A percentile compares a stretch with the other conserved stretches of the same genome.
phyloP scores from a whole-genome alignment of 2,329 filamentous ascomycete genomes.

The Dichotomopilus funicola region DNA sequence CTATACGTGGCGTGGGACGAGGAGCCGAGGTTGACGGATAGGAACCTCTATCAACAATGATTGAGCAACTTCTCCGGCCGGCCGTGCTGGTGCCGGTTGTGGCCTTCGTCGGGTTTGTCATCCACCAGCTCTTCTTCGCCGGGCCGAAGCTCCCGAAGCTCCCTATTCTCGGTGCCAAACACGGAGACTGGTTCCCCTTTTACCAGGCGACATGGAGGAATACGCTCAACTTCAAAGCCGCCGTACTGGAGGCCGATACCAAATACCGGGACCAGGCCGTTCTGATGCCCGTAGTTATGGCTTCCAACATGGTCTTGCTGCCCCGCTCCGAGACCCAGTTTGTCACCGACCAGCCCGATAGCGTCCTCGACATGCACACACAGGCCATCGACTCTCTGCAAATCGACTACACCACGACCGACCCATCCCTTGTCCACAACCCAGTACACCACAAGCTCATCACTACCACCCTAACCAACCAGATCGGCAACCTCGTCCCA shows the following conservation, averaged over 20 bases:
- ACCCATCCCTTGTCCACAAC: slow-evolving; percentile 21
- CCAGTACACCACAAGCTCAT: slow-evolving; percentile 26
- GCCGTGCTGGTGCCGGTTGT: slow-evolving; percentile 23
- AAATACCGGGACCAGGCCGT: slow-evolving; percentile 24
- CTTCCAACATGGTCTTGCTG: slow-evolving; percentile 23
- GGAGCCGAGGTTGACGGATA: not conserved
- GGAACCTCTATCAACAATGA: not conserved
- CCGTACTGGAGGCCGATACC: slow-evolving; percentile 22
- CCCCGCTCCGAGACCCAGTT: slow-evolving; percentile 27
- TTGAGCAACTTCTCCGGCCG: slow-evolving; percentile 20
- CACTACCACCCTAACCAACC: slow-evolving; percentile 25
- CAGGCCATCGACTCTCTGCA: slow-evolving; percentile 23
- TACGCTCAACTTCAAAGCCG: slow-evolving; percentile 25
- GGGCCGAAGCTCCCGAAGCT: slow-evolving; percentile 25
- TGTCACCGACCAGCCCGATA: slow-evolving; percentile 28
- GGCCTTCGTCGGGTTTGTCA: slow-evolving; percentile 21
- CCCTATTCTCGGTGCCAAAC: slow-evolving; percentile 27
- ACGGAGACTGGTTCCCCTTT: slow-evolving; percentile 31
- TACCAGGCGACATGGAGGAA: slow-evolving; percentile 29
- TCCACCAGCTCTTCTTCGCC: slow-evolving; percentile 25
- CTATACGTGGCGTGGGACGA: too few relatives aligned
- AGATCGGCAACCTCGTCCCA: slow-evolving; percentile 29
- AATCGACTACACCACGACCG: slow-evolving; percentile 24
- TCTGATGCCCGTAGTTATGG: slow-evolving; percentile 24
- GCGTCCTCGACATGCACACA: slow-evolving; percentile 22